phyloP scores from a whole-genome alignment of 305 asterid species.

The Stenogyne calaminthoides region DNA sequence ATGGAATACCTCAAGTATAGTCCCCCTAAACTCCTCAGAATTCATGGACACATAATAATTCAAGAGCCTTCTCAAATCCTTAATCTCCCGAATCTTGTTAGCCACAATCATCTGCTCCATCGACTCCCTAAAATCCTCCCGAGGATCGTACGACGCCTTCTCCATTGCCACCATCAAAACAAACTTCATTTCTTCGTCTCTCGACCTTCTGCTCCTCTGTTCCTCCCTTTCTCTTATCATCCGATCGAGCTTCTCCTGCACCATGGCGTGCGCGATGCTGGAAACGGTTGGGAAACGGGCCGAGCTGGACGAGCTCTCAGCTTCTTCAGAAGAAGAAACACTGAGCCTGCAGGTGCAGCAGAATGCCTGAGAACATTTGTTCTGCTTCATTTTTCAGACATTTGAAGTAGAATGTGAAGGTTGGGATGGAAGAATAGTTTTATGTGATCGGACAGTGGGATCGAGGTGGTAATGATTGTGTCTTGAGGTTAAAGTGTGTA shows the following conservation, averaged over 20 bases:
- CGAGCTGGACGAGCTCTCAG: conserved; percentile 46
- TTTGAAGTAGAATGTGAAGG: conserved; percentile 36
- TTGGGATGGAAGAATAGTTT: conserved; percentile 25
- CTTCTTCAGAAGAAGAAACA: conserved; percentile 53
- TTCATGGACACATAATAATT: conserved; percentile 66
- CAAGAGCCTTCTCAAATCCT: conserved; percentile 65
- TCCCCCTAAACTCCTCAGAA: conserved; percentile 54
- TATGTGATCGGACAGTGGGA: conserved; percentile 49
- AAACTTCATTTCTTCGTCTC: conserved; percentile 41
- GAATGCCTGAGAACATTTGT: conserved; percentile 47
- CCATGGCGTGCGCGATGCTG: conserved; percentile 74
- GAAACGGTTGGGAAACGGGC: conserved; percentile 46
- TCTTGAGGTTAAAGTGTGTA: conserved; percentile 36
- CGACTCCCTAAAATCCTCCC: conserved; percentile 70
- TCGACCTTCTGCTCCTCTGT: conserved; percentile 28
- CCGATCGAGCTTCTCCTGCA: conserved; percentile 65
- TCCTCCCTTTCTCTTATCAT: conserved; percentile 56
- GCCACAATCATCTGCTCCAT: conserved; percentile 62
- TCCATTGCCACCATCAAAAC: conserved; percentile 71
- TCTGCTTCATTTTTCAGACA: conserved; percentile 48
- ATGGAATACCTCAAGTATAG: conserved; percentile 72
- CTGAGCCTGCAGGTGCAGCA: conserved; percentile 68
- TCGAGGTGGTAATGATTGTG: conserved; percentile 50
- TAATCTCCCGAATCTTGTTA: conserved; percentile 47
- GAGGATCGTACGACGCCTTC: conserved; percentile 65